phyloP scores from a whole-genome alignment of 179 eudicot species.

The Drosera spatulata region DNA sequence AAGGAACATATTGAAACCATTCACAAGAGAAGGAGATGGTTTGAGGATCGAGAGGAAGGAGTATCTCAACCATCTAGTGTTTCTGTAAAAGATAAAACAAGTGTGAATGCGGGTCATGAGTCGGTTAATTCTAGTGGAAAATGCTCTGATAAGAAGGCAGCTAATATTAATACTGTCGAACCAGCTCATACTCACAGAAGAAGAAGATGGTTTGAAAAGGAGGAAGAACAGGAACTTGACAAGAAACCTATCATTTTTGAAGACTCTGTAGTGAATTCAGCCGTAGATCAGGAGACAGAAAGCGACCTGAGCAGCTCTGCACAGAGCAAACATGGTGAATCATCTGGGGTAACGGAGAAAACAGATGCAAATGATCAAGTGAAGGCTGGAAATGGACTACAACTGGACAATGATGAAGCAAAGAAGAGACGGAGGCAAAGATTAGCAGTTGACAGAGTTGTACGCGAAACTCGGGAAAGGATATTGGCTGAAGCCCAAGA shows the following conservation, averaged over 20 bases:
- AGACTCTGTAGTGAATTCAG: conserved; percentile 18
- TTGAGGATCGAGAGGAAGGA: conserved; percentile 28
- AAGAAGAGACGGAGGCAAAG: conserved; percentile 63
- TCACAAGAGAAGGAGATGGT: conserved; percentile 28
- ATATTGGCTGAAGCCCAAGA: conserved; percentile 85
- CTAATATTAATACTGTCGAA: conserved; percentile 19
- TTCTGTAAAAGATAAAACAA: conserved; percentile 21
- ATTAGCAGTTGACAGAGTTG: conserved; percentile 73
- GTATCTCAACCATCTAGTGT: conserved; percentile 24
- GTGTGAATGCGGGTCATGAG: conserved; percentile 11
- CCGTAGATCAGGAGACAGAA: conserved; percentile 22
- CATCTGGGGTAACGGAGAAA: conserved; percentile 17
- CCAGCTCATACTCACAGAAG: conserved; percentile 20
- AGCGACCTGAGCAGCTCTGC: conserved; percentile 12
- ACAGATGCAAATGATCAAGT: conserved; percentile 22
- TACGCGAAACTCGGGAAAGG: conserved; percentile 94
- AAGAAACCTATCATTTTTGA: conserved; percentile 18
- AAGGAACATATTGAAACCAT: conserved; percentile 20
- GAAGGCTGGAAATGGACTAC: conserved; percentile 27
- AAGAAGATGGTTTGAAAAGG: conserved; percentile 31
- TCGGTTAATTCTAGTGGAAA: conserved; percentile 17
- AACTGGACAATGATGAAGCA: conserved; percentile 29
- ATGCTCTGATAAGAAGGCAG: conserved; percentile 15
- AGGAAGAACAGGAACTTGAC: conserved; percentile 15
- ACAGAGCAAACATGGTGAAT: conserved; percentile 19